Conservation (phyloP, 305 asterid genomes). For the Ilex paraguariensis region DNA sequence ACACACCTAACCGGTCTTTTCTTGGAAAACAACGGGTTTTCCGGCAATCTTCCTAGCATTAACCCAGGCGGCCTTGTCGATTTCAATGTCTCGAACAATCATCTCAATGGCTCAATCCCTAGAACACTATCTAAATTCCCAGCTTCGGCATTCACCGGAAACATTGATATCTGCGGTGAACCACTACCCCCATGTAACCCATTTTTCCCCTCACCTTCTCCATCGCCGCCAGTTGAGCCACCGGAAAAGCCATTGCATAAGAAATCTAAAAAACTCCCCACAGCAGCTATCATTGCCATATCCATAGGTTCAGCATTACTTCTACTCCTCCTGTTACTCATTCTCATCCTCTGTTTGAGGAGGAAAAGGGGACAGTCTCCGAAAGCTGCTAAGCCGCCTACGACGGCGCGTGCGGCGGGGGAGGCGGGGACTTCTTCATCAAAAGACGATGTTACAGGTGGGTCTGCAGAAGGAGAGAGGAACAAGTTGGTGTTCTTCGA, state of each 20-base stretch:
- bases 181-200: conserved; percentile 1
- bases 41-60: neutral
- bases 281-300: neutral
- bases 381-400: neutral
- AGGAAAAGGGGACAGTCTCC: neutral
- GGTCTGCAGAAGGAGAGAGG: conserved; percentile 2
- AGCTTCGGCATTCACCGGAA: neutral
- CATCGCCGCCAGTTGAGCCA: neutral
- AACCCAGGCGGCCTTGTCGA: neutral
- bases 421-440: conserved; percentile 5
- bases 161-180: conserved; percentile 4
- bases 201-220: neutral
- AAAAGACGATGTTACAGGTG: neutral
- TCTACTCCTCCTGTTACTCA: neutral
- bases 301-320: neutral
- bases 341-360: neutral
- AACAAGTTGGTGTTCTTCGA: conserved; percentile 6
- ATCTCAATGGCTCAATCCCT: conserved; percentile 3
- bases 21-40: conserved; percentile 1
- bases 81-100: conserved; percentile 5
- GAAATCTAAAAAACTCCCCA: neutral
- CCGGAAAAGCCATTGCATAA: neutral
- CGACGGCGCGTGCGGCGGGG: neutral
- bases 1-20: conserved; percentile 3
- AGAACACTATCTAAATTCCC: neutral